Base-by-base conservation (phyloP, 768 basidiomycete genomes). In the Mycena alexandri region DNA sequence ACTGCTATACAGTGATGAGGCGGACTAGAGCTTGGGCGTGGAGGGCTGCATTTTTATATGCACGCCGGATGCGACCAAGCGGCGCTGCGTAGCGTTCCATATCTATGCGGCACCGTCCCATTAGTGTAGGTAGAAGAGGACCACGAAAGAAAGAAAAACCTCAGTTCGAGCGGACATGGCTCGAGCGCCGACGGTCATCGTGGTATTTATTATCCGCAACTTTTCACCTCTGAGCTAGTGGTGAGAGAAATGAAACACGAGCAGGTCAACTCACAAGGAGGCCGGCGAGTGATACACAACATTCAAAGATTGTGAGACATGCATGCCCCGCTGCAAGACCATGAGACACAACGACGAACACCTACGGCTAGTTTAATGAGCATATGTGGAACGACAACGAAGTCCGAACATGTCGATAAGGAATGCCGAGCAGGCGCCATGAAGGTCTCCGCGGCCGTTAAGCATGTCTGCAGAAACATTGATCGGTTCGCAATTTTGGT, bases 261-360 rank as follows among this genome's bases (percentile, higher is more conserved):
- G 16, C 24, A 62, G 33, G 57, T 7, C 17, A 19, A 72, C 82
- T 71, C 72, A 88, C 87, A 80, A 29, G 12, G 69, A 68, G 22
- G 87, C 88, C n/a, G 88, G 88, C 55, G 87, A 84, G 62, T 89
- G 88, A 61, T 86, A 89, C 21, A 86, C 78, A 7, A 87, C 76
- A 50, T 86, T 84, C 48, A 89, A 72, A 0, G 86, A 82, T 69
- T 87, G 86, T 0, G 87, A 86, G 10, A 89, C 87, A 34, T 79
- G 75, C 14, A 16, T 38, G 24, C 48, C 51, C 21, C 14, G 24
- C 48, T 75, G 51, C 14, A 69, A 33, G 63, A 19, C 81, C n/a
- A 77, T 76, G 25, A 88, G 75, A 6, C 86, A 81, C 63, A 88
- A 63, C 16, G 87, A 74, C 7, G 89, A 86, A 58, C 89, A 87